Percentiles rank a stretch among this genome's conserved stretches.
These are phyloP conservation scores for Pseudogymnoascus destructans DNA, from an alignment of 2,329 filamentous ascomycete genomes.

Conservation along the genomic window DNA sequence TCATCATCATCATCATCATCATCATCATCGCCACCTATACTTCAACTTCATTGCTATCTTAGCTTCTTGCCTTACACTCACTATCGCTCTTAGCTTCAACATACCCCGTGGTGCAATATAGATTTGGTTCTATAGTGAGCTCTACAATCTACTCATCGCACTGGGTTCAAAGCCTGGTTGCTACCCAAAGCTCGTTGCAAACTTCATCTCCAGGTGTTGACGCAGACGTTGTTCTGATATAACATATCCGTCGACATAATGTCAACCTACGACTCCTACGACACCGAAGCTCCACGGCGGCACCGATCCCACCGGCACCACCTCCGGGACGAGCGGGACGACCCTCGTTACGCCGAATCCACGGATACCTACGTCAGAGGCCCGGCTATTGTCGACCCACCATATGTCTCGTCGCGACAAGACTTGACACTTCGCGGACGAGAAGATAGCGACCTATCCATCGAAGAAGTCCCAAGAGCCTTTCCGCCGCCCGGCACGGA, in stretches of 20 bases:
- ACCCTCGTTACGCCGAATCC: conserved; percentile 41
- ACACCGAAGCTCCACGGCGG: conserved; percentile 21
- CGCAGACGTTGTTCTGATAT: neutral
- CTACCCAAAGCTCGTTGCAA: neutral
- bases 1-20: neutral
- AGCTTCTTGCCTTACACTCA: neutral
- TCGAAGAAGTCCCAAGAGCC: conserved; percentile 75
- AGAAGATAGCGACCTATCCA: conserved; percentile 59
- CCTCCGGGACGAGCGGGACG: conserved; percentile 32
- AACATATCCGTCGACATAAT: conserved; percentile 14
- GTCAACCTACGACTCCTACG: conserved; percentile 22
- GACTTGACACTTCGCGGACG: conserved; percentile 46
- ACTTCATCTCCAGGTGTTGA: neutral
- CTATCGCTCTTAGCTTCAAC: neutral
- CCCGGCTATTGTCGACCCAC: conserved; percentile 18
- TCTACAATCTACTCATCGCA: conserved; percentile 2
- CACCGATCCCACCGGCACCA: conserved; percentile 17
- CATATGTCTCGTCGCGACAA: conserved; percentile 30
- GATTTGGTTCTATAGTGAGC: neutral
- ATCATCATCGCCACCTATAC: neutral
- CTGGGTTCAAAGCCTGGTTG: neutral
- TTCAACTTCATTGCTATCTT: neutral
- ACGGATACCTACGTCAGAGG: conserved; percentile 25
- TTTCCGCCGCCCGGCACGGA: conserved; percentile 55
- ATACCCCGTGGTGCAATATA: neutral